Base-by-base conservation (phyloP, 1,284 basidiomycete species). In the Schizophyllum commune region DNA sequence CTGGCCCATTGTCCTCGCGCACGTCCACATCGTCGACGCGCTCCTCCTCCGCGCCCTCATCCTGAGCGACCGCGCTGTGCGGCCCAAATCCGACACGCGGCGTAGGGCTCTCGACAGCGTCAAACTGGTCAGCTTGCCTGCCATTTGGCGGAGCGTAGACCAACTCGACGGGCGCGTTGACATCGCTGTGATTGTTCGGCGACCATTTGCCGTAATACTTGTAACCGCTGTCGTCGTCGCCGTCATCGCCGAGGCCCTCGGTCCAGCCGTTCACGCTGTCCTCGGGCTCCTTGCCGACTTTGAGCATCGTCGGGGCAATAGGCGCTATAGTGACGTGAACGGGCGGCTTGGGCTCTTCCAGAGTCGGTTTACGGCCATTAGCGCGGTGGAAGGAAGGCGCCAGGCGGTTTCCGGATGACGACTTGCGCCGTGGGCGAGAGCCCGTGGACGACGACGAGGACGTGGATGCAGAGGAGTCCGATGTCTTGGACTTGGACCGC, bases 261-360 rank as follows among this genome's bases (percentile, higher is more conserved):
- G 71, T 73, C 65, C 72, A 73, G 17, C 79, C 75, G 60, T 83
- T 79, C 77, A 81, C 2, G 79, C 73, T 32, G 79, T 81, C 0
- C 79, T 81, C 22, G 91, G 93, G 53, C 11, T 55, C 11, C 19
- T 20, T 21, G 53, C 19, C 53, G 20, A 55, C 53, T 79, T 98
- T 99, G 67, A 99, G 81, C 55, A 92, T 83, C 1, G 96, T 96
- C 0, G 96, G 96, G 0, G 95, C 91, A 65, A 99, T 96, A 56
- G 94, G 91, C 13, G 94, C 95, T 65, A 98, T 99, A 5, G 94
- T 96, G 64, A 93, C 81, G 61, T 88, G 64, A 61, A 59, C 61
- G 61, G 15, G n/a, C 51, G 15, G 22, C 20, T 32, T 54, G 21
- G 55, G 83, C 55, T 86, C 84, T 53, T 80, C 77, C 52, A 82